phyloP scores from a whole-genome alignment of 805 yeast genomes.

The Metschnikowia kunwiensis region DNA sequence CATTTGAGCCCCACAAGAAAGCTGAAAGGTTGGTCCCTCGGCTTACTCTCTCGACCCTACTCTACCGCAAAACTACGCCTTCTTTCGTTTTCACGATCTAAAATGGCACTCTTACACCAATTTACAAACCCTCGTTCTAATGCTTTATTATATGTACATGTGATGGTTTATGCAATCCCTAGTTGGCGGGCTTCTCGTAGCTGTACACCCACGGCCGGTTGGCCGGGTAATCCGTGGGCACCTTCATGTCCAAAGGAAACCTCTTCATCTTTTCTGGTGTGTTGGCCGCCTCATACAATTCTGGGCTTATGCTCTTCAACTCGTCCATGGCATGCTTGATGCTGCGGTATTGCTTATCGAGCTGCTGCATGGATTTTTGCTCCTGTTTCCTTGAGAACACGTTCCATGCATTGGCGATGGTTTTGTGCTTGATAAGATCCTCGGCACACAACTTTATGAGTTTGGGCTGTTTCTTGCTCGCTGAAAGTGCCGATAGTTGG shows the following conservation, averaged over 20 bases:
- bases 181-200: conserved; percentile 10
- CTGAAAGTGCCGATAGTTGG: conserved; percentile 79
- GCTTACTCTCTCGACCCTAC: no score
- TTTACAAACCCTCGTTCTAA: no score
- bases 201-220: conserved; percentile 73
- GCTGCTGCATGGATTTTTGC: conserved; percentile 35
- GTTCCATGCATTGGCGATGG: conserved; percentile 82
- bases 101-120: no score
- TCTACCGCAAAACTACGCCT: no score
- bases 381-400: conserved; percentile 53
- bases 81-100: no score
- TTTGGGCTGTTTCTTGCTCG: conserved; percentile 84
- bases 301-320: conserved; percentile 50
- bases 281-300: conserved; percentile 62
- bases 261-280: conserved; percentile 51
- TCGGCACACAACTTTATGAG: conserved; percentile 71
- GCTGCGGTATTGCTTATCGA: conserved; percentile 60
- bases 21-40: no score
- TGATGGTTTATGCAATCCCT: background rate
- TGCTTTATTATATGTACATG: conserved; percentile 12
- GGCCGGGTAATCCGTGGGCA: conserved; percentile 90
- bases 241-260: conserved; percentile 79
- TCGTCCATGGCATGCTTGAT: conserved; percentile 73
- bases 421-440: conserved; percentile 80
- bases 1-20: no score